Conservation (phyloP, 176 grass and related monocot species). For the Oryza australiensis region DNA sequence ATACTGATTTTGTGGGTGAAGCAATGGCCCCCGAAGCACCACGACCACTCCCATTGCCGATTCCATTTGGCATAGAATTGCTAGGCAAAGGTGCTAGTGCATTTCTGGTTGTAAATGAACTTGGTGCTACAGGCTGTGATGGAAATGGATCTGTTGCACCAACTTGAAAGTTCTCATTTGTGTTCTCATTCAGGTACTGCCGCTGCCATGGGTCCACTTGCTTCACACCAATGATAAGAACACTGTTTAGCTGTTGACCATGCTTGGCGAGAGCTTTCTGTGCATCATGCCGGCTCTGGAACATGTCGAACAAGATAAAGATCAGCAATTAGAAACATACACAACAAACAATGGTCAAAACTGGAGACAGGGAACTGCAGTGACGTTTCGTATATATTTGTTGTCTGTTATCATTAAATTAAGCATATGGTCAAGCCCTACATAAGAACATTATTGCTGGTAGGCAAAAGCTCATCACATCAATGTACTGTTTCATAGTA, state of each 20-base stretch:
- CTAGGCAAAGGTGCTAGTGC: constrained; percentile 37
- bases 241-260: constrained; percentile 70
- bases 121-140: constrained; percentile 34
- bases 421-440: constrained; percentile 1
- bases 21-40: constrained; percentile 62
- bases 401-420: neutral
- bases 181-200: constrained; percentile 59
- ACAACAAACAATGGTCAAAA: neutral
- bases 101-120: constrained; percentile 34
- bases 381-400: neutral
- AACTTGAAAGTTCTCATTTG: constrained; percentile 36
- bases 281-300: constrained; percentile 66
- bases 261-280: constrained; percentile 78
- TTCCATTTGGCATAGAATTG: constrained; percentile 51
- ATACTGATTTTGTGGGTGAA: constrained; percentile 69
- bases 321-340: constrained; percentile 20
- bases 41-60: constrained; percentile 16
- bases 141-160: constrained; percentile 44
- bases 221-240: constrained; percentile 86
- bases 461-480: neutral
- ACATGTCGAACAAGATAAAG: neutral
- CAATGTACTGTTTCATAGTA: constrained; percentile 4
- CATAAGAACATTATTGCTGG: constrained; percentile 9
- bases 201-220: constrained; percentile 68
- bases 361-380: neutral